These are phyloP conservation scores for Protea cynaroides DNA, from an alignment of 164 flowering plant species.

Conservation along the genomic window DNA sequence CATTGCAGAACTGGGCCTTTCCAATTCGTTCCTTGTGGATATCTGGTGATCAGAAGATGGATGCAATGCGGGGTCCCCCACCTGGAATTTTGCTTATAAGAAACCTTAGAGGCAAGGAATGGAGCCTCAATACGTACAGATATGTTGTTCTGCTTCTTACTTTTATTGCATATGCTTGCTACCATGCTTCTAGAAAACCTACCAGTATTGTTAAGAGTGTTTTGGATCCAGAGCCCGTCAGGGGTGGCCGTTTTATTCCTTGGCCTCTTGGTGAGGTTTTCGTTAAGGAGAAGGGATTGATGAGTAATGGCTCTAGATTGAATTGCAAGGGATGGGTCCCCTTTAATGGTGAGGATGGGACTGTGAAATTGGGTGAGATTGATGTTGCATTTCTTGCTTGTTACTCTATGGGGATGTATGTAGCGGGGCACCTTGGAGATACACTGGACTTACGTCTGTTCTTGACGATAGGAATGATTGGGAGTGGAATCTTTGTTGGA, in stretches of 20 bases:
- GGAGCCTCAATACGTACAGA: constrained; percentile 46
- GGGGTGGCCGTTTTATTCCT: constrained; percentile 8
- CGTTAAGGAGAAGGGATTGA: constrained; percentile 22
- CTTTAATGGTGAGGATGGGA: constrained; percentile 68
- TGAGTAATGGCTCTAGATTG: constrained; percentile 3
- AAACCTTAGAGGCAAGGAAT: constrained; percentile 43
- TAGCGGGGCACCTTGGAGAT: constrained; percentile 91
- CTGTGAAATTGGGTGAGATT: constrained; percentile 75
- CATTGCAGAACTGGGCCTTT: too few species aligned
- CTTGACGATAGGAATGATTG: constrained; percentile 78
- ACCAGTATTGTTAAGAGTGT: constrained; percentile 88
- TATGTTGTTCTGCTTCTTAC: constrained; percentile 63
- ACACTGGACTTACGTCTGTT: constrained; percentile 67
- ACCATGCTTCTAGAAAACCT: constrained; percentile 90
- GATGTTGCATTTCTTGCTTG: constrained; percentile 88
- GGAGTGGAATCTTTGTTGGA: constrained; percentile 81
- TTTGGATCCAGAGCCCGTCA: constrained; percentile 45
- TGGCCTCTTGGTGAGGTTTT: constrained; percentile 69
- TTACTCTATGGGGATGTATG: constrained; percentile 81
- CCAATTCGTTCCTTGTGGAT: too few species aligned
- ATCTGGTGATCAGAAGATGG: not conserved
- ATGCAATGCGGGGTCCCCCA: constrained; percentile 31
- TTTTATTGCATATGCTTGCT: constrained; percentile 78
- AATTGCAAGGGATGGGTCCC: constrained; percentile 65
- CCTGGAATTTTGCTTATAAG: constrained; percentile 54